phyloP scores from a whole-genome alignment of 2,329 filamentous ascomycete genomes.

The Neofusicoccum sp. region DNA sequence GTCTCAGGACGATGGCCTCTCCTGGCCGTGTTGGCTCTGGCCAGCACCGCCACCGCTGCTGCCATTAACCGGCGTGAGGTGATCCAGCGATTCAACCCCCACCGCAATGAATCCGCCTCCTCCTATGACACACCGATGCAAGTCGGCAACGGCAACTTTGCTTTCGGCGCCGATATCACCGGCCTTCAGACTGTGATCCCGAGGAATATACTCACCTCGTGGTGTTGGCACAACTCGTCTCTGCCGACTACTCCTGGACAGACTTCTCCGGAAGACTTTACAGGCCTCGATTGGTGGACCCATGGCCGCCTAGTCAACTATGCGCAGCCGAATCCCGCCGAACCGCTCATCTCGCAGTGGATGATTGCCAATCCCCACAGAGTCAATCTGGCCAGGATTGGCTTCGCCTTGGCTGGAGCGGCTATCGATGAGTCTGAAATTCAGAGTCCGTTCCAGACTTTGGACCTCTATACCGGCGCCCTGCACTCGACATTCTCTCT shows the following conservation, averaged over 20 bases:
- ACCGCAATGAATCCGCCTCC: conserved; percentile 42
- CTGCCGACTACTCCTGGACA: conserved; percentile 41
- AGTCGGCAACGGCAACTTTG: conserved; percentile 50
- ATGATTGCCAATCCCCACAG: conserved; percentile 55
- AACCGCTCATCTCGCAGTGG: conserved; percentile 51
- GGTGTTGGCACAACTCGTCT: conserved; percentile 48
- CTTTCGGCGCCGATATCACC: conserved; percentile 48
- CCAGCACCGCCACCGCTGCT: background rate
- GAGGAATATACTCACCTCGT: conserved; percentile 44
- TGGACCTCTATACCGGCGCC: conserved; percentile 51
- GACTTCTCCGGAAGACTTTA: conserved; percentile 38
- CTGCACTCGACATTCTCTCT: conserved; percentile 47
- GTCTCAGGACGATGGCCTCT: background rate
- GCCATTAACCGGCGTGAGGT: conserved; percentile 31
- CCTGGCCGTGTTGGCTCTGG: background rate
- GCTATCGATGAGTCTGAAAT: conserved; percentile 7
- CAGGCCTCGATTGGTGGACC: conserved; percentile 46
- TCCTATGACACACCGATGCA: conserved; percentile 53
- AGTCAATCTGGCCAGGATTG: conserved; percentile 50
- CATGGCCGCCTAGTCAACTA: conserved; percentile 46
- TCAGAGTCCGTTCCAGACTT: conserved; percentile 31
- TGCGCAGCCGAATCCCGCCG: conserved; percentile 41
- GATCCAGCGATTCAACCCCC: conserved; percentile 45
- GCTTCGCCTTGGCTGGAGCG: conserved; percentile 43
- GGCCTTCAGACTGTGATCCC: conserved; percentile 47